These are phyloP conservation scores for Tetrapyrgos nigripes DNA, from an alignment of 1,284 basidiomycete species.

Conservation along the genomic window DNA sequence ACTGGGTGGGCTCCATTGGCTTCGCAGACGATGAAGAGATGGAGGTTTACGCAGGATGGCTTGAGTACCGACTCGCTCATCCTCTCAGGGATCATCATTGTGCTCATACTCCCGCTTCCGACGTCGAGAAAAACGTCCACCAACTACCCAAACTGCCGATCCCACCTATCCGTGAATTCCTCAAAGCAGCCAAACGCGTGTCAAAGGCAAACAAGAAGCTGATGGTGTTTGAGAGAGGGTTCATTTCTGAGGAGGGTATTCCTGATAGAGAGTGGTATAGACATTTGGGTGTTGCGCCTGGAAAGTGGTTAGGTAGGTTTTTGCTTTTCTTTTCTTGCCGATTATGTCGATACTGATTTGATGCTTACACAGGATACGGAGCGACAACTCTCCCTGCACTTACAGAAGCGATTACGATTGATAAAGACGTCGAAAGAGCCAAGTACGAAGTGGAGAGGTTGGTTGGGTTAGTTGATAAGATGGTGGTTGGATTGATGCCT, in stretches of 20 bases:
- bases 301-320: conserved; percentile 81
- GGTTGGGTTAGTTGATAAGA: conserved; percentile 55
- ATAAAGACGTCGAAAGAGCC: conserved; percentile 67
- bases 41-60: conserved; percentile 1
- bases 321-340: background rate
- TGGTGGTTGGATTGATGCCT: conserved; percentile 44
- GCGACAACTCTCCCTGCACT: conserved; percentile 87
- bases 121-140: too few relatives aligned
- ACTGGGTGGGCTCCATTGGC: background rate
- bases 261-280: conserved; percentile 81
- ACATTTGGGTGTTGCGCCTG: conserved; percentile 89
- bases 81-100: background rate
- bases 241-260: conserved; percentile 82
- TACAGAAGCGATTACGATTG: conserved; percentile 80
- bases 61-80: background rate
- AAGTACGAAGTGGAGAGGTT: conserved; percentile 73
- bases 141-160: too few relatives aligned
- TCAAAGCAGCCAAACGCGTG: conserved; percentile 69
- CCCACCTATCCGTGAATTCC: conserved; percentile 48
- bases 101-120: too few relatives aligned
- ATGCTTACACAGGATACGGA: conserved; percentile 69
- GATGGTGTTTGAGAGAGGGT: conserved; percentile 81
- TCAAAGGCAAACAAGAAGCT: conserved; percentile 75
- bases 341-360: conserved; percentile 7
- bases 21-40: background rate